phyloP scores from a whole-genome alignment of 2,329 filamentous ascomycete species.

The Cryphonectria carpinicola region DNA sequence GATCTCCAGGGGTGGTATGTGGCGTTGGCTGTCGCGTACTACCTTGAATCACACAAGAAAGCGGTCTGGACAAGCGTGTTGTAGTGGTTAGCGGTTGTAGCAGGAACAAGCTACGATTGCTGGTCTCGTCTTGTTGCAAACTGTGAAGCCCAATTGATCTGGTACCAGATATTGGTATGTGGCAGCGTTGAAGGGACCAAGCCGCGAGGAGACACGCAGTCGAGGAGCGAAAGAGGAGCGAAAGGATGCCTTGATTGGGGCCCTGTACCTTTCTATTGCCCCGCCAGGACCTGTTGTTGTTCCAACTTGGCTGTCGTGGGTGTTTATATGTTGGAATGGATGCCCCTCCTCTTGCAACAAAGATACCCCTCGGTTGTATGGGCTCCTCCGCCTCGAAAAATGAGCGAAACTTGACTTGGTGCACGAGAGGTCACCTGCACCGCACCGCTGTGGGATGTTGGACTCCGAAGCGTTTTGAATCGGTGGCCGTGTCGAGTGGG shows the following conservation, averaged over 20 bases:
- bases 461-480: not conserved
- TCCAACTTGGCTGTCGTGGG: not conserved
- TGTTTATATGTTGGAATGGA: not conserved
- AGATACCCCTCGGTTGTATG: conserved; percentile 5
- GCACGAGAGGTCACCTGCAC: conserved; percentile 3
- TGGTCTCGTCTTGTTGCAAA: not conserved
- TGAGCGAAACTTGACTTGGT: not conserved
- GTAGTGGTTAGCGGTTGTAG: not conserved
- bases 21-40: not conserved
- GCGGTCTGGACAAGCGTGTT: not conserved
- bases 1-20: not conserved
- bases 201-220: too few relatives aligned
- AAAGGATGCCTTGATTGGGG: not conserved
- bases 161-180: not conserved
- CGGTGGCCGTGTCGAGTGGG: not conserved
- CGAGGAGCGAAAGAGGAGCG: not conserved
- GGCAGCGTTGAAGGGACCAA: not conserved
- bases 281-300: not conserved
- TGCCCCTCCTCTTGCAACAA: conserved; percentile 4
- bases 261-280: conserved; percentile 1
- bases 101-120: not conserved
- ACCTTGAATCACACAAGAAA: not conserved
- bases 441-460: conserved; percentile 6
- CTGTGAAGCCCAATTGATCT: not conserved
- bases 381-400: conserved; percentile 1